Evolutionary conservation across 192 early-diverging fungal species (phyloP).

Genomic region (Mortierella claussenii): DNA sequence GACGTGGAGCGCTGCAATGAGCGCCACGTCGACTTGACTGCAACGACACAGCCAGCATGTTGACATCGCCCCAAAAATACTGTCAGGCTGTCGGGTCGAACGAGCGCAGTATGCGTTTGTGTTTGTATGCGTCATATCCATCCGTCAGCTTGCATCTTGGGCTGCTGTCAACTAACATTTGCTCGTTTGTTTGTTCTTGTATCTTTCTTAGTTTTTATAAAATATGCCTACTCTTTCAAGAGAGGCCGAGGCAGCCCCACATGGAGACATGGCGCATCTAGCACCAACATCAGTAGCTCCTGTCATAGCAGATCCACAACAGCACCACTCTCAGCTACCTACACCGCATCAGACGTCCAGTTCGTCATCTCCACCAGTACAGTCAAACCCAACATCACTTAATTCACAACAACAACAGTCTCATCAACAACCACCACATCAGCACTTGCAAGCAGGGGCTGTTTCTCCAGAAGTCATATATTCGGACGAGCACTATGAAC

Average conservation of each 20-base stretch:
- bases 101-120: too few species aligned
- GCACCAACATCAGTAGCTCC: too few species aligned
- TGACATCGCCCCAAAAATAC: too few species aligned
- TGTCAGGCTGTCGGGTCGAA: too few species aligned
- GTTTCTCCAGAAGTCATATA: conserved; percentile 26
- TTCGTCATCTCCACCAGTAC: conserved; percentile 4
- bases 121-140: too few species aligned
- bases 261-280: not conserved
- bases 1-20: too few species aligned
- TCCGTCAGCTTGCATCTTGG: too few species aligned
- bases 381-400: conserved; percentile 12
- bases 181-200: too few species aligned
- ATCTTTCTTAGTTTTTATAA: not conserved
- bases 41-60: too few species aligned
- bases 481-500: conserved; percentile 41
- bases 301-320: conserved; percentile 7
- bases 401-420: conserved; percentile 1
- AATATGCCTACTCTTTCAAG: conserved; percentile 4
- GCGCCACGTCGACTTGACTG: too few species aligned
- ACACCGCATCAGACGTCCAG: not conserved
- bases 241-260: not conserved
- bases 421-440: conserved; percentile 10
- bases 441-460: conserved; percentile 10
- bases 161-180: too few species aligned
- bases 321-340: conserved; percentile 2